A percentile compares a stretch with the other conserved stretches of the same genome.
These are phyloP conservation scores for Fraxinus greggii DNA, from an alignment of 305 asterid genomes.

Conservation along the genomic window DNA sequence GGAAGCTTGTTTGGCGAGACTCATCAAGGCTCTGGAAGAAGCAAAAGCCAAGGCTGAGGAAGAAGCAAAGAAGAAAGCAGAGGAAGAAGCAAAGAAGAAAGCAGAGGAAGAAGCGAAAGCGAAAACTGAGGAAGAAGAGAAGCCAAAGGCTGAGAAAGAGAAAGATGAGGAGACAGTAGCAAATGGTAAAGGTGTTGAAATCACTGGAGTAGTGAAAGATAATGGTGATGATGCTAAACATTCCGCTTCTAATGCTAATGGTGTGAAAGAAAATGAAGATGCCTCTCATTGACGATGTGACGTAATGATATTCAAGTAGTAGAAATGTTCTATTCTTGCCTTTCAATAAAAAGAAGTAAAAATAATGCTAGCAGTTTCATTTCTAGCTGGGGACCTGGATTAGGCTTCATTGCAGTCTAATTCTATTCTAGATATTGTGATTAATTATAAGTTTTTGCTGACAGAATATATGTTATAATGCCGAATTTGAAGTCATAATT, in stretches of 20 bases:
- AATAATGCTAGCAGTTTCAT: neutral
- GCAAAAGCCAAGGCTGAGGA: constrained; percentile 26
- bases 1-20: constrained; percentile 31
- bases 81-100: neutral
- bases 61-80: constrained; percentile 23
- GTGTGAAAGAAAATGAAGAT: neutral
- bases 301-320: neutral
- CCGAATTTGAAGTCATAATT: neutral
- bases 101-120: neutral
- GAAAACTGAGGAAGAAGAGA: constrained; percentile 26
- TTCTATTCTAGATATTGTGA: neutral
- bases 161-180: neutral
- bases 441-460: neutral
- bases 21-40: constrained; percentile 40
- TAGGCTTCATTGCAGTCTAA: neutral
- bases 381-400: neutral
- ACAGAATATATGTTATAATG: neutral
- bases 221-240: neutral
- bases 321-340: neutral
- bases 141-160: constrained; percentile 21
- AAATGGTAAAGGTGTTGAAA: no score
- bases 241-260: no score
- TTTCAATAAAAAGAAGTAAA: neutral
- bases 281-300: neutral
- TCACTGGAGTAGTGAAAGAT: neutral